A percentile compares a stretch with the other conserved stretches of the same genome.
phyloP scores from a whole-genome alignment of 495 filamentous ascomycete species.

The Penicillium turbatum region DNA sequence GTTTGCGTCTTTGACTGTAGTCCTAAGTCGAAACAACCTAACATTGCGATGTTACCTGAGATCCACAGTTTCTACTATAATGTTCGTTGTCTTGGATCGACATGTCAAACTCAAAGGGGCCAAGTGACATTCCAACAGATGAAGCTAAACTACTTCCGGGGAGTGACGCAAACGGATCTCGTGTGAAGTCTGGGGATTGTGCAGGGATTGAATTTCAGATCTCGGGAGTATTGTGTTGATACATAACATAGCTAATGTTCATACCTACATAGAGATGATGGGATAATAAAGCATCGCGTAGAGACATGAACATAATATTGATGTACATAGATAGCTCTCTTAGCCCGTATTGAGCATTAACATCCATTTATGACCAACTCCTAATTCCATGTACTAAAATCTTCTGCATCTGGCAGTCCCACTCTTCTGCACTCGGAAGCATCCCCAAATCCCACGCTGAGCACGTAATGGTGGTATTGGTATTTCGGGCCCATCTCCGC shows the following conservation, averaged over 20 bases:
- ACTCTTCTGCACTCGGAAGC: slow-evolving; percentile 27
- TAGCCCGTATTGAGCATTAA: no score
- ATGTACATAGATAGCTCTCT: no score
- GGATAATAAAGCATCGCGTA: no score
- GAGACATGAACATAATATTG: no score
- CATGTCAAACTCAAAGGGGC: slow-evolving; percentile 26
- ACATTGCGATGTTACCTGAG: slow-evolving; percentile 21
- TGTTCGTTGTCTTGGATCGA: slow-evolving; percentile 20
- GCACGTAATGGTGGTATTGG: slow-evolving; percentile 19
- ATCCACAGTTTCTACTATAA: neutral
- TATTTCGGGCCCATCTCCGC: slow-evolving; percentile 14
- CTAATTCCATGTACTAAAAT: neutral
- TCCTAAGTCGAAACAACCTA: neutral
- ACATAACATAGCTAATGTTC: no score
- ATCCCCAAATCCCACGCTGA: slow-evolving; percentile 26
- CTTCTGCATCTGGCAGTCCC: slow-evolving; percentile 3
- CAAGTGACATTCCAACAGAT: slow-evolving; percentile 26
- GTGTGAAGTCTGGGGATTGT: neutral
- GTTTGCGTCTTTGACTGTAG: slow-evolving; percentile 20
- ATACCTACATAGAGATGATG: neutral
- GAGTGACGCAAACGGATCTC: slow-evolving; percentile 32
- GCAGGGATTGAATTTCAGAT: neutral
- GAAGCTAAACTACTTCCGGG: slow-evolving; percentile 33
- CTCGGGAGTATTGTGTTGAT: neutral
- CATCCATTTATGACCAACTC: no score